Conservation (phyloP, 306 rosid genomes). For the Cicer chorassanicum region DNA sequence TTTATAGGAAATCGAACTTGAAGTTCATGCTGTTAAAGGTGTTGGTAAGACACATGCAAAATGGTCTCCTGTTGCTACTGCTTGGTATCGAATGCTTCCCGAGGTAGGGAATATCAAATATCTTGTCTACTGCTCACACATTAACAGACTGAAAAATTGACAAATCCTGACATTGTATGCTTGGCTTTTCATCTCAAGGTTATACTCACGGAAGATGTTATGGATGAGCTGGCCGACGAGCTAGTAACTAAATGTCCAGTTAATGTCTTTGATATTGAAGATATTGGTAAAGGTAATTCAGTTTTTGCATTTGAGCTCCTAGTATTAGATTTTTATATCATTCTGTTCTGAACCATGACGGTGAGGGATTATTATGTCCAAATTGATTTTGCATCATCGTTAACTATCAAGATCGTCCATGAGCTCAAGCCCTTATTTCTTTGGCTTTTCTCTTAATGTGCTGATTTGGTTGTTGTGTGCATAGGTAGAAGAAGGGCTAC, state of each 20-base stretch:
- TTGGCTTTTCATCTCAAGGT: constrained; percentile 55
- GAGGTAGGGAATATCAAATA: constrained; percentile 61
- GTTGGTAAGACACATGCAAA: constrained; percentile 92
- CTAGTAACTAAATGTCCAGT: constrained; percentile 74
- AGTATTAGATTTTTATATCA: constrained; percentile 13
- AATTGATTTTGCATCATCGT: constrained; percentile 34
- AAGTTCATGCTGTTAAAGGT: constrained; percentile 97
- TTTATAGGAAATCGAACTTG: constrained; percentile 89
- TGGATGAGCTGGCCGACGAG: constrained; percentile 71
- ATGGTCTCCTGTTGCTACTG: constrained; percentile 97
- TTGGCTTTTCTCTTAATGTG: constrained; percentile 35
- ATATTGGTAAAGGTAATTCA: constrained; percentile 72
- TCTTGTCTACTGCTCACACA: constrained; percentile 16
- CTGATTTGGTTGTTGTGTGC: constrained; percentile 44
- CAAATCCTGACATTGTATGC: constrained; percentile 20
- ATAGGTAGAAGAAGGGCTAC: constrained; percentile 76
- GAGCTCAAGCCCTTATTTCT: constrained; percentile 14
- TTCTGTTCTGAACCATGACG: constrained; percentile 12
- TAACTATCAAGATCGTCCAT: background rate
- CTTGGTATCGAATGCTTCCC: constrained; percentile 99
- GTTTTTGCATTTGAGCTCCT: constrained; percentile 23
- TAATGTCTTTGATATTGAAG: constrained; percentile 89
- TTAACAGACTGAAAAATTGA: background rate
- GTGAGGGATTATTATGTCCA: constrained; percentile 22
- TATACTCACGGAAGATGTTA: constrained; percentile 64